Percentiles rank a stretch among this genome's conserved stretches.
These are phyloP conservation scores for Diaporthe amygdali DNA, from an alignment of 2,329 filamentous ascomycete genomes.

Conservation along the genomic window DNA sequence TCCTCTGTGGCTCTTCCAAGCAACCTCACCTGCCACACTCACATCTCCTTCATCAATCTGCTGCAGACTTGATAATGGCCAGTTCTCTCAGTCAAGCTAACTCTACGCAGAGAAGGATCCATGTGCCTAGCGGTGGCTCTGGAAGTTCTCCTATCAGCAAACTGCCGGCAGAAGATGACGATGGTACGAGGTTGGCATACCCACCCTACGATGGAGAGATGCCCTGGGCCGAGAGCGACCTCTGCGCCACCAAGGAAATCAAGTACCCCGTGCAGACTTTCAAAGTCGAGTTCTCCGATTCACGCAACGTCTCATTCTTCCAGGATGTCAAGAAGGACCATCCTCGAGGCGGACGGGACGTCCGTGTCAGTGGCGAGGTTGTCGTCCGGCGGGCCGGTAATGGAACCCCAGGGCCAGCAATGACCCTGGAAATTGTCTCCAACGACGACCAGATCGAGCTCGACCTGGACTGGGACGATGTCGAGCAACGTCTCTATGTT, in stretches of 20 bases:
- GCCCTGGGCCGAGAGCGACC: constrained; percentile 25
- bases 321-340: constrained; percentile 40
- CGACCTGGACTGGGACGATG: constrained; percentile 38
- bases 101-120: constrained; percentile 9
- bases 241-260: constrained; percentile 30
- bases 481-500: constrained; percentile 44
- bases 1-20: background rate
- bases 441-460: constrained; percentile 49
- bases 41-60: background rate
- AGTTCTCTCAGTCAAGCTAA: constrained; percentile 11
- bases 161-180: constrained; percentile 26
- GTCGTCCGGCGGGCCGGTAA: constrained; percentile 45
- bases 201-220: constrained; percentile 32
- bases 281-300: constrained; percentile 40
- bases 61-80: background rate
- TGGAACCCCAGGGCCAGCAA: constrained; percentile 38
- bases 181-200: constrained; percentile 31
- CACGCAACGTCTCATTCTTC: constrained; percentile 43
- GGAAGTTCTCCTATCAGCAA: constrained; percentile 2
- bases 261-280: constrained; percentile 36
- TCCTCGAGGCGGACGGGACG: constrained; percentile 32
- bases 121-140: constrained; percentile 6
- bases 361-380: constrained; percentile 51
- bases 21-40: background rate
- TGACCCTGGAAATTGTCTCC: constrained; percentile 50